phyloP scores from a whole-genome alignment of 352 stramenopile species.

The Phytophthora syringae region DNA sequence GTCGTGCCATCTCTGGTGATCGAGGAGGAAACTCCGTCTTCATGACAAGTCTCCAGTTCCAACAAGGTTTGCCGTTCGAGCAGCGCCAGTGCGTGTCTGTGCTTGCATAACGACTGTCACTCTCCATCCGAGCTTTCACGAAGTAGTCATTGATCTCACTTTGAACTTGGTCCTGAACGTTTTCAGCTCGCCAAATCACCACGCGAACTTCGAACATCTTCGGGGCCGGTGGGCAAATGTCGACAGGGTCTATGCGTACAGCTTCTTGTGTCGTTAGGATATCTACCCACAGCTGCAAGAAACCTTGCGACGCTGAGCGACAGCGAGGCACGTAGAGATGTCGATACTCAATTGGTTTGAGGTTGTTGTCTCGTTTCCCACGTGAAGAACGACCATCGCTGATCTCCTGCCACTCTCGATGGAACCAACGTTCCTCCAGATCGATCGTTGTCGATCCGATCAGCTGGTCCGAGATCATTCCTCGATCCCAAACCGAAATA shows the following conservation, averaged over 20 bases:
- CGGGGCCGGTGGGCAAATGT: slow-evolving; percentile 67
- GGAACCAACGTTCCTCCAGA: slow-evolving; percentile 94
- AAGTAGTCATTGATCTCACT: slow-evolving; percentile 94
- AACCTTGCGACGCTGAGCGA: slow-evolving; percentile 68
- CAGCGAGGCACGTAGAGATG: slow-evolving; percentile 80
- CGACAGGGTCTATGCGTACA: slow-evolving; percentile 59
- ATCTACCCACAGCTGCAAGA: slow-evolving; percentile 90
- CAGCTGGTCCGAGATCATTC: slow-evolving; percentile 81
- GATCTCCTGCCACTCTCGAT: slow-evolving; percentile 83
- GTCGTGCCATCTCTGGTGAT: slow-evolving; percentile 79
- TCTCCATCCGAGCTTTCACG: slow-evolving; percentile 91
- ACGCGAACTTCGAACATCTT: slow-evolving; percentile 90
- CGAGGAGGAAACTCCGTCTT: slow-evolving; percentile 81
- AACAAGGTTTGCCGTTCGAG: slow-evolving; percentile 89
- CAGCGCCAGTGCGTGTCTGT: slow-evolving; percentile 94
- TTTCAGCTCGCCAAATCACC: slow-evolving; percentile 89
- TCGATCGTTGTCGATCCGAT: slow-evolving; percentile 93
- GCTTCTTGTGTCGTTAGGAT: slow-evolving; percentile 86
- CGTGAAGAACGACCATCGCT: slow-evolving; percentile 26
- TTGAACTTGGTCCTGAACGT: slow-evolving; percentile 73
- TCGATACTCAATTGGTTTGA: slow-evolving; percentile 91
- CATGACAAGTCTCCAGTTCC: slow-evolving; percentile 94
- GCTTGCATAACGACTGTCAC: slow-evolving; percentile 43
- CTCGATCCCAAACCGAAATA: slow-evolving; percentile 83
- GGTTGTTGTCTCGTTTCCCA: slow-evolving; percentile 8